Base-by-base conservation (phyloP, 306 rosid species). In the Delonix regia region DNA sequence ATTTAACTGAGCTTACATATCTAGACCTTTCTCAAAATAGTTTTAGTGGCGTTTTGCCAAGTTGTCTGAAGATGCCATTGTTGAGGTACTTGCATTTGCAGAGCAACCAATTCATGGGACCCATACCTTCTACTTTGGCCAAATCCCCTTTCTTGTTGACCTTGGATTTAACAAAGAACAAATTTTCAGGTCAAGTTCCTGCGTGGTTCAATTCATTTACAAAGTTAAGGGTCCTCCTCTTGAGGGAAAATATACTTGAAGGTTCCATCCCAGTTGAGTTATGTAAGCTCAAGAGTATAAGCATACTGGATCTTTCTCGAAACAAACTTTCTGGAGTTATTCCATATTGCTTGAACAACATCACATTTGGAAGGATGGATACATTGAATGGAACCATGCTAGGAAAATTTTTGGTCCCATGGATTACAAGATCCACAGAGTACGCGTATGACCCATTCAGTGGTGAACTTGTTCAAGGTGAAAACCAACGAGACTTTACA, bases 101-200 rank as follows among this genome's bases (percentile, higher is more conserved):
- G 13, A 64, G 19, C 5, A 45, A 45, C 18, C 18, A 45, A 0
- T 13, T 45, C 51, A 45, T 14, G n/a, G 51, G 51, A 45, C 36
- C n/a, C 0, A 5, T 53, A 44, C 57, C 75, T 6, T 1, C 3
- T 7, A 6, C 11, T 49, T 3, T 55, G 7, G 28, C 12, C 4
- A 36, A 55, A 3, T 24, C 48, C 25, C 39, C 39, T 4, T 0
- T 13, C 9, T 55, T 80, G 51, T 28, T 45, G 34, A 57, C 59
- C 12, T 39, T 80, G 25, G 76, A 75, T 64, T n/a, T 81, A n/a
- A 47, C 19, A 27, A 25, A 75, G 5, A 81, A 81, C 39, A 47
- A 16, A 14, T 68, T 81, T 5, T 81, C 59, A 3, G 76, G 84
- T 4, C 13, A 15, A 68, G 33, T 81, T 63, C 78, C 74, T n/a